These are phyloP conservation scores for Piper longum DNA, from an alignment of 164 flowering plant species.

Conservation along the genomic window DNA sequence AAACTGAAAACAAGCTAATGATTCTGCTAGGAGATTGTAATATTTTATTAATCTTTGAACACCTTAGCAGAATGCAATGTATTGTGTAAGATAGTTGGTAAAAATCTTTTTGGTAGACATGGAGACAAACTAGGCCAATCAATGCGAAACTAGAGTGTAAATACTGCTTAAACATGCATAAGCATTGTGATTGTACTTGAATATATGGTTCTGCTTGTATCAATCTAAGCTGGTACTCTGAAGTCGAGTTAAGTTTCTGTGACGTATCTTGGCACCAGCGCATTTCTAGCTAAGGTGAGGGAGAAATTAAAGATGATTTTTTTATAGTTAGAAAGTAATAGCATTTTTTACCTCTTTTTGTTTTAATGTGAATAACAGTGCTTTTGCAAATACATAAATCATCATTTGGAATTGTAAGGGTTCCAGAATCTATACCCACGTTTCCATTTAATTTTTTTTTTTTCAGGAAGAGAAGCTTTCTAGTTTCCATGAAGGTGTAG, in stretches of 20 bases:
- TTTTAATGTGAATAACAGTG: background rate
- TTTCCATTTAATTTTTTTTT: background rate
- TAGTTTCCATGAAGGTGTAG: constrained; percentile 76
- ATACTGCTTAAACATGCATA: background rate
- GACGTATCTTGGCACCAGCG: background rate
- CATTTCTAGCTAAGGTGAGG: too few species aligned
- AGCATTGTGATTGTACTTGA: too few species aligned
- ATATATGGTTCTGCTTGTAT: too few species aligned
- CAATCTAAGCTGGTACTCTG: too few species aligned
- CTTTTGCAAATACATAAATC: background rate
- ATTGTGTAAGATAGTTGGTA: background rate
- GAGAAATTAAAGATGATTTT: background rate
- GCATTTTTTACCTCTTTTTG: background rate
- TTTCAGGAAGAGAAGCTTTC: constrained; percentile 64
- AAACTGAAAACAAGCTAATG: too few species aligned
- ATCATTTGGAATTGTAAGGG: too few species aligned
- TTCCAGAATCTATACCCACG: too few species aligned
- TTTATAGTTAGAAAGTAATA: too few species aligned
- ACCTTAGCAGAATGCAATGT: background rate
- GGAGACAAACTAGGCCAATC: too few species aligned
- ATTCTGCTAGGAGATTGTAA: too few species aligned
- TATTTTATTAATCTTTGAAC: too few species aligned
- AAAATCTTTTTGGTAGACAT: too few species aligned
- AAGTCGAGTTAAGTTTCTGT: background rate
- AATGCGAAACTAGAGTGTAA: background rate